Conservation (phyloP, 352 stramenopile species). For the Phytophthora foliorum region DNA sequence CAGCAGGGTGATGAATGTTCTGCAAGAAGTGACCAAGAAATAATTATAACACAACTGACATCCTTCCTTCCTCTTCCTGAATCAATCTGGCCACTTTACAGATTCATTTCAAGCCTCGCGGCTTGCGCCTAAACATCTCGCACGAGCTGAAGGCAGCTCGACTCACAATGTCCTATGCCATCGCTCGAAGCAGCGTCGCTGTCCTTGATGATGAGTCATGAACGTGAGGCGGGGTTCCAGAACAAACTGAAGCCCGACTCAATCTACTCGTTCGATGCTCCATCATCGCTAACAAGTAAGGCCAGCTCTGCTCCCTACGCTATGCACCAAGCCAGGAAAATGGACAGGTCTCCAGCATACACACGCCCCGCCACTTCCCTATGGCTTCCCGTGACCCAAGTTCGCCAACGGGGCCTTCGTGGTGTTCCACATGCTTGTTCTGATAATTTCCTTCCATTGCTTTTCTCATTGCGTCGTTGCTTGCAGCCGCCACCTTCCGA, state of each 20-base stretch:
- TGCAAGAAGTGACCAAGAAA: constrained; percentile 32
- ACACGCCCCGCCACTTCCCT: constrained; percentile 33
- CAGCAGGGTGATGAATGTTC: background rate
- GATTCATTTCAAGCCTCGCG: constrained; percentile 44
- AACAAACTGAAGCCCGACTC: constrained; percentile 31
- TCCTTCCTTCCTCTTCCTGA: constrained; percentile 29
- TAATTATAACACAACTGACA: constrained; percentile 52
- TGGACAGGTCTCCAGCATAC: constrained; percentile 27
- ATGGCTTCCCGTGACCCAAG: constrained; percentile 45
- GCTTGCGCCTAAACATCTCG: constrained; percentile 33
- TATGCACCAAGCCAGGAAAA: constrained; percentile 34
- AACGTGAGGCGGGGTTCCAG: constrained; percentile 34
- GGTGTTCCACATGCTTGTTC: constrained; percentile 29
- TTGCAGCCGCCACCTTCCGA: constrained; percentile 28
- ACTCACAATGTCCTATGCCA: constrained; percentile 45
- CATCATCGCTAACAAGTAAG: constrained; percentile 46
- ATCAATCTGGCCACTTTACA: constrained; percentile 56
- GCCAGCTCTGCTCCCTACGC: constrained; percentile 36
- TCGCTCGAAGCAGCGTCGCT: constrained; percentile 36
- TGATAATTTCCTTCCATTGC: constrained; percentile 37
- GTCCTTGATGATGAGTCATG: constrained; percentile 33
- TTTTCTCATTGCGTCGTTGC: constrained; percentile 29
- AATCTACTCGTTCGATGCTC: constrained; percentile 35
- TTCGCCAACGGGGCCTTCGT: constrained; percentile 34
- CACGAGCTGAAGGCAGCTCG: constrained; percentile 35